Evolutionary conservation across 495 filamentous ascomycete species (phyloP), one percentile per base, ranked within the genome.

Genomic region (Lasiosphaeris hirsuta): DNA sequence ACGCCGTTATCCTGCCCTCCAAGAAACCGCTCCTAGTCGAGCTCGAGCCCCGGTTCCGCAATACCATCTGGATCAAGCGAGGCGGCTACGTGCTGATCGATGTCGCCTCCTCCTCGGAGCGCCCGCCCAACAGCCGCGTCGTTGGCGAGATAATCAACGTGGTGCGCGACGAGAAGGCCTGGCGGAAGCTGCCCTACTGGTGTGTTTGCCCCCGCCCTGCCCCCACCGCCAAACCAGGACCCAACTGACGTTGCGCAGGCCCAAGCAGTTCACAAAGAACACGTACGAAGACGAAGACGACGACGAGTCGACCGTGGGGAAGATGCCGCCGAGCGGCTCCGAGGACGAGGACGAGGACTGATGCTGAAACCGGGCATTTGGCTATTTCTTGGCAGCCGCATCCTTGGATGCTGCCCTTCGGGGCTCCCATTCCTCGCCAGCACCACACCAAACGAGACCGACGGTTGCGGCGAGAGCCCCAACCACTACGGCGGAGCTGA

Each of bases 111-210:
- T 77, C 82, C 9, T 79, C 86, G 30, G 79, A 88, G 37, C 83
- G 83, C 23, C 81, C 79, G n/a, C 78, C 86, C 48, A 82, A 85
- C 30, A 93, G 90, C 63, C 92, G 89, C 74, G 79, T 96, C 8
- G 78, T 81, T 46, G 94, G 92, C 13, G 90, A 96, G 72, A 96
- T 98, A 66, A 79, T 95, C 63, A 96, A 96, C 68, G 84, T 98
- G 10, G 91, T 98, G 39, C 76, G 88, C 46, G 89, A 96, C 66
- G 94, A 97, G 75, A 94, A 89, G 75, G 77, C 77, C 36, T 98
- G 94, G 94, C 84, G 92, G 58, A 95, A 93, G 73, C 83, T 87
- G 73, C 65, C 75, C n/a, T 98, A 91, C 66, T 97, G 94, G 94
- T 95, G 64, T 63, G 81, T 40, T 45, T 37, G 40, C 2, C 10